Evolutionary conservation across 257 asterid species (phyloP), one percentile per base, ranked within the genome.

Genomic region (Anisodus tanguticus): DNA sequence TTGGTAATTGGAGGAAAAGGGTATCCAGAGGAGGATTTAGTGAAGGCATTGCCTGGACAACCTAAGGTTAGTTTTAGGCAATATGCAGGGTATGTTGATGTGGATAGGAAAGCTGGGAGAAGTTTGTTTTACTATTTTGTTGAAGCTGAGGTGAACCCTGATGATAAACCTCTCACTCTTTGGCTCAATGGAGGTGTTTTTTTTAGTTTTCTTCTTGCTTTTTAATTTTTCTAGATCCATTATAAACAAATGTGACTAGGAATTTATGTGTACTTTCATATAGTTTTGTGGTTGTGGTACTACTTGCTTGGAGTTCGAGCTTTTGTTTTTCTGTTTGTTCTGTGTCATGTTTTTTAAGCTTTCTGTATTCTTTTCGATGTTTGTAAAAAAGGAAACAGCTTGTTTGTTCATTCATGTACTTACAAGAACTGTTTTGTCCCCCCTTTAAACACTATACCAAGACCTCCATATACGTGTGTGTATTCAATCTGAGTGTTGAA

Each of bases 151-250:
- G 86, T 87, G 47, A 91, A 95, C 8, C 90, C 99, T 85, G 85
- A 87, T 88, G 90, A 82, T 64, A 95, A 92, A 80, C 99, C 99
- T 39, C 93, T 95, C 9, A 82, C 97, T 86, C 89, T 95, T 16
- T 95, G 99, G 99, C 96, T 95, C 81, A 95, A 95, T 93, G 99
- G 99, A 93, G 99, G 99, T 95, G 63, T 2, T 78, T 51, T 45
- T 81, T 41, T 26, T 2, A 58, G 3, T 22, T 16, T 45, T 66
- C 17, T 43, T 60, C 59, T 69, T 43, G 8, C 53, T 31, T 68
- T 31, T 53, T 8, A 60, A 59, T 12, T 47, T 45, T n/a, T 66
- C 22, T 81, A 63, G 51, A 72, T 57, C 17, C 10, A 17, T 77
- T 68, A 5, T 54, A 60, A 55, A 43, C 31, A 58, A 64, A 58